Percentiles rank a stretch among this genome's conserved stretches.
Conservation (phyloP, 2,329 filamentous ascomycete species). For the Ceratocystis huliohia region DNA sequence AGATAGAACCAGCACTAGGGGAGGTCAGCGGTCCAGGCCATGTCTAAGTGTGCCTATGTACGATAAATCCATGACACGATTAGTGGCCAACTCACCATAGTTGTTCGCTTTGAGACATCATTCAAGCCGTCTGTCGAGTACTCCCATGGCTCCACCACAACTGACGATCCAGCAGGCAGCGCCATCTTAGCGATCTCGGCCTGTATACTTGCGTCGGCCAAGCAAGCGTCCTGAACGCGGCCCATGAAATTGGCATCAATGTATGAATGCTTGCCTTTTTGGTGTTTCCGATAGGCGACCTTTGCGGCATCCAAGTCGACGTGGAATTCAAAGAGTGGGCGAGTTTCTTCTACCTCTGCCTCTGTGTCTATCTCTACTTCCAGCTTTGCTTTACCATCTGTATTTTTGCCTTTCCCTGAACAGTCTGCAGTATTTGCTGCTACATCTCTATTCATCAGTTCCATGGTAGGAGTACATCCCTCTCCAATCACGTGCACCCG, state of each 20-base stretch:
- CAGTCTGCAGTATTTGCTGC: no score
- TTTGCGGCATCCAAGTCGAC: constrained; percentile 27
- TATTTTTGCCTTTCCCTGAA: neutral
- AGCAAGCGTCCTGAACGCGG: constrained; percentile 35
- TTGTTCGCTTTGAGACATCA: constrained; percentile 36
- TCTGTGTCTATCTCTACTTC: neutral
- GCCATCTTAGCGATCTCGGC: constrained; percentile 32
- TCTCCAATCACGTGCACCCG: constrained; percentile 30
- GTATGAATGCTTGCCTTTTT: constrained; percentile 34
- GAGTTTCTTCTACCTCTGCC: constrained; percentile 7
- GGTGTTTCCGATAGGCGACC: constrained; percentile 26
- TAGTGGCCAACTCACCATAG: constrained; percentile 32
- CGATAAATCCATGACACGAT: no score
- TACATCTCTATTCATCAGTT: no score
- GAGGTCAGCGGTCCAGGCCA: neutral
- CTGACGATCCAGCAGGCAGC: constrained; percentile 33
- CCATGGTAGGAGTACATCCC: neutral
- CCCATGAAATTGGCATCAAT: constrained; percentile 39
- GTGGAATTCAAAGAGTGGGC: constrained; percentile 28
- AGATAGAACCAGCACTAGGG: constrained; percentile 31
- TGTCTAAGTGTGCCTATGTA: no score
- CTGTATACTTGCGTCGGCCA: constrained; percentile 33
- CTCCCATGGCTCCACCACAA: constrained; percentile 43
- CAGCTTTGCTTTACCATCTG: neutral
- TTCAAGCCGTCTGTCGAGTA: constrained; percentile 43